A percentile compares a stretch with the other conserved stretches of the same genome.
These are phyloP conservation scores for Alternaria ethzedia DNA, from an alignment of 2,329 filamentous ascomycete genomes.

Conservation along the genomic window DNA sequence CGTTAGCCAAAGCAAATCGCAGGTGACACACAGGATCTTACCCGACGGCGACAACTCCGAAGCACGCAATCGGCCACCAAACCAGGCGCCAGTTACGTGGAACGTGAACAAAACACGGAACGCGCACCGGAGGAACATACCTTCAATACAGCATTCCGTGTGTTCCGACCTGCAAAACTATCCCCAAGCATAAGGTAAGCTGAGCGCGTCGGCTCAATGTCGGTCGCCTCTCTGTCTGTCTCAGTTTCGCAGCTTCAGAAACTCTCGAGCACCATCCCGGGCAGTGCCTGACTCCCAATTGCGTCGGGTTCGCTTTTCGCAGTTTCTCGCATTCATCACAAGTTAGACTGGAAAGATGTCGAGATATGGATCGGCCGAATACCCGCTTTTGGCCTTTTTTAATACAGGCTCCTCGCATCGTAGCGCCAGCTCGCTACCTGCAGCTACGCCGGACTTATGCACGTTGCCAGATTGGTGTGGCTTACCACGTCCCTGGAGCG, in stretches of 20 bases:
- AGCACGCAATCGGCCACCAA: constrained; percentile 3
- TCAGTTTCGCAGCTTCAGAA: not conserved
- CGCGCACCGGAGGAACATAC: not conserved
- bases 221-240: not conserved
- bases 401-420: constrained; percentile 13
- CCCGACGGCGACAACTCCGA: constrained; percentile 31
- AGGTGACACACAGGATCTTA: constrained; percentile 1
- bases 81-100: constrained; percentile 2
- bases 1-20: constrained; percentile 12
- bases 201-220: constrained; percentile 6
- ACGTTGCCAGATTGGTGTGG: constrained; percentile 12
- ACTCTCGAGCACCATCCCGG: not conserved
- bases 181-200: not conserved
- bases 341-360: not conserved
- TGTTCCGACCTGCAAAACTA: not conserved
- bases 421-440: constrained; percentile 1
- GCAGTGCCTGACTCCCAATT: constrained; percentile 1
- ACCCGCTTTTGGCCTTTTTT: constrained; percentile 11
- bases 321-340: not conserved
- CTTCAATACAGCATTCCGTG: not conserved
- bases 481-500: not conserved
- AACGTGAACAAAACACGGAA: not conserved
- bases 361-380: constrained; percentile 5
- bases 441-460: constrained; percentile 17
- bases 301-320: not conserved